Evolutionary conservation across 177 flowering plant genomes (phyloP).

Genomic region (Telopea speciosissima): DNA sequence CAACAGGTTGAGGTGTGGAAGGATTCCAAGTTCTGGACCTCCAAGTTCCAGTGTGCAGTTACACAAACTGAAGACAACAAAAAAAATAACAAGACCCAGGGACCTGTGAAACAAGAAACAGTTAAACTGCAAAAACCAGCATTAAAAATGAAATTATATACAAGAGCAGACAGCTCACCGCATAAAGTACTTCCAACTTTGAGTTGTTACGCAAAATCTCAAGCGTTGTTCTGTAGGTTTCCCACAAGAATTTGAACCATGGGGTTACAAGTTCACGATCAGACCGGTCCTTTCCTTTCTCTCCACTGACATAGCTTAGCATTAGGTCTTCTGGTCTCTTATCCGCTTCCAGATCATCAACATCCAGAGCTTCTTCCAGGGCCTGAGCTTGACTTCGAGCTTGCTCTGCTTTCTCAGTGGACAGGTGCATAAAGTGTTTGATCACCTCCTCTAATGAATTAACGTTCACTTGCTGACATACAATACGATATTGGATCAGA

Average conservation of each 20-base stretch:
- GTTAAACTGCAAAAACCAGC: neutral
- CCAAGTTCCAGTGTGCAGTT: neutral
- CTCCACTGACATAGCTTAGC: constrained; percentile 97
- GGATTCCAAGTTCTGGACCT: neutral
- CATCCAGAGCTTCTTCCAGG: constrained; percentile 93
- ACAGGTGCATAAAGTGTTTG: constrained; percentile 88
- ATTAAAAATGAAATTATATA: neutral
- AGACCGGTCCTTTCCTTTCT: constrained; percentile 93
- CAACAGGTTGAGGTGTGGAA: too few species aligned
- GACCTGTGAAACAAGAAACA: neutral
- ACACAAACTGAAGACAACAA: neutral
- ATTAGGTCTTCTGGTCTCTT: constrained; percentile 92
- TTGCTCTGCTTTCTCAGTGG: constrained; percentile 87
- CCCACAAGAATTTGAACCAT: constrained; percentile 99
- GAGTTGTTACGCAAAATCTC: constrained; percentile 92
- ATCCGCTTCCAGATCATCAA: constrained; percentile 95
- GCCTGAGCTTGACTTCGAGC: constrained; percentile 90
- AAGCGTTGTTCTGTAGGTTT: constrained; percentile 90
- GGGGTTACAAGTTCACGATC: constrained; percentile 97
- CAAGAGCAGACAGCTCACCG: constrained; percentile 35
- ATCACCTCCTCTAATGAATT: constrained; percentile 91
- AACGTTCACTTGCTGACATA: constrained; percentile 87
- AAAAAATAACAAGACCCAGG: too few species aligned
- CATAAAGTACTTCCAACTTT: constrained; percentile 86
- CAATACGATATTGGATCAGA: constrained; percentile 80